A percentile compares a stretch with the other conserved stretches of the same genome.
These are phyloP conservation scores for Wickerhamomyces mucosus DNA, from an alignment of 805 yeast genomes.

Conservation along the genomic window DNA sequence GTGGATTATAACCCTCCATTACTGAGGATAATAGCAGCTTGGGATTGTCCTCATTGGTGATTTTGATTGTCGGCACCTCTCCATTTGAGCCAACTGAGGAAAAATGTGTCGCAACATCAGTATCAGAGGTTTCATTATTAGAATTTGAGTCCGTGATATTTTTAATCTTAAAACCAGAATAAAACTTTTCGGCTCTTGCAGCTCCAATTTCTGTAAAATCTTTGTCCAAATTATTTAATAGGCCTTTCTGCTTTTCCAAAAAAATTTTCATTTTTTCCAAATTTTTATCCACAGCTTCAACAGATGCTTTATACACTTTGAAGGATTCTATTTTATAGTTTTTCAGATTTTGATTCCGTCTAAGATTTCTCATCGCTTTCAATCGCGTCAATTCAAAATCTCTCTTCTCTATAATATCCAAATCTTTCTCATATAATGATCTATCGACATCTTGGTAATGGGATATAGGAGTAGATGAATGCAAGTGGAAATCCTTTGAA, in stretches of 20 bases:
- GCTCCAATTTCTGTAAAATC: conserved; percentile 22
- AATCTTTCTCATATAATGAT: conserved; percentile 10
- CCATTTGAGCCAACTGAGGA: no score
- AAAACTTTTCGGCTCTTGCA: conserved; percentile 21
- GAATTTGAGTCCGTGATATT: no score
- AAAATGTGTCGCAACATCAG: no score
- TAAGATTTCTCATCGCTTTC: conserved; percentile 17
- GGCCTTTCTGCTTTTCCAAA: conserved; percentile 21
- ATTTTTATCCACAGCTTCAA: conserved; percentile 19
- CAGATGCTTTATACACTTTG: conserved; percentile 19
- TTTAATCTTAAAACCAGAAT: conserved; percentile 17
- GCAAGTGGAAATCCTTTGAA: conserved; percentile 4
- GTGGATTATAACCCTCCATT: conserved; percentile 23
- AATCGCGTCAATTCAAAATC: conserved; percentile 24
- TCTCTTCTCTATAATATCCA: conserved; percentile 24
- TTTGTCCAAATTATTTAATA: conserved; percentile 18
- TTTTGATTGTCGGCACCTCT: no score
- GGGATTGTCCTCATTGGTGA: no score
- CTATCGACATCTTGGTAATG: conserved; percentile 3
- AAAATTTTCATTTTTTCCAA: conserved; percentile 25
- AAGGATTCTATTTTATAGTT: conserved; percentile 18
- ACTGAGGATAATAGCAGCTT: conserved; percentile 7
- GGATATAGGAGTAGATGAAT: conserved; percentile 1
- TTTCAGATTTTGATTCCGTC: conserved; percentile 17
- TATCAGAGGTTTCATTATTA: no score